phyloP scores from a whole-genome alignment of 2,329 filamentous ascomycete genomes.

The Fusarium poae region DNA sequence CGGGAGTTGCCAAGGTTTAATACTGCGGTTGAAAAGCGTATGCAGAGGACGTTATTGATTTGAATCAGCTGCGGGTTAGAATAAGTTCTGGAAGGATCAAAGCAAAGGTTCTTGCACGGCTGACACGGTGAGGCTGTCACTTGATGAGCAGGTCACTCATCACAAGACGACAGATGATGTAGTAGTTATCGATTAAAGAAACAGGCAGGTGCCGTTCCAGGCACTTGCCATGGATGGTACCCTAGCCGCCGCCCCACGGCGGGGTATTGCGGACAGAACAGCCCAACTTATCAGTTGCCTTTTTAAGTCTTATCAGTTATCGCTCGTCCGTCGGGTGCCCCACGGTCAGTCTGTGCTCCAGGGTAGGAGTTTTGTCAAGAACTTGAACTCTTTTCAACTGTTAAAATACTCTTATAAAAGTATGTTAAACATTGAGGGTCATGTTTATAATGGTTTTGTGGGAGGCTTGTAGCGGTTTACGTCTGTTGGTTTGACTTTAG shows the following conservation, averaged over 20 bases:
- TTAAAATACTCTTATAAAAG: neutral
- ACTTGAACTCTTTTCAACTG: neutral
- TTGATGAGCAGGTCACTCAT: constrained; percentile 43
- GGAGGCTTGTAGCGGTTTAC: neutral
- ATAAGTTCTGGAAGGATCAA: constrained; percentile 5
- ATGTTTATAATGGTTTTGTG: neutral
- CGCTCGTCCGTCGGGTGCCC: constrained; percentile 1
- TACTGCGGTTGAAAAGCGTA: constrained; percentile 4
- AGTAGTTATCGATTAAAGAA: constrained; percentile 35
- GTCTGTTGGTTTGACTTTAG: neutral
- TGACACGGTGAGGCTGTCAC: constrained; percentile 46
- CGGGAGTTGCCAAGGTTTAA: constrained; percentile 29
- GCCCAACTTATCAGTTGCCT: constrained; percentile 14
- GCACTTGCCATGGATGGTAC: constrained; percentile 19
- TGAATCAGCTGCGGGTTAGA: constrained; percentile 1
- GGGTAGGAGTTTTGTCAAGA: neutral
- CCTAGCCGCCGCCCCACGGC: constrained; percentile 37
- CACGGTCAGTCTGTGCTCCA: neutral
- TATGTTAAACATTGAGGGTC: neutral
- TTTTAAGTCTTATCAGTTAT: constrained; percentile 18
- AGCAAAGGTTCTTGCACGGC: constrained; percentile 22
- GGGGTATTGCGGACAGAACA: constrained; percentile 35
- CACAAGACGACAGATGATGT: constrained; percentile 46
- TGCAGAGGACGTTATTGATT: constrained; percentile 3
- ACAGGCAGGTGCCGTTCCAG: constrained; percentile 35